Evolutionary conservation across 495 filamentous ascomycete genomes (phyloP).

Genomic region (Trypethelium eluteriae): DNA sequence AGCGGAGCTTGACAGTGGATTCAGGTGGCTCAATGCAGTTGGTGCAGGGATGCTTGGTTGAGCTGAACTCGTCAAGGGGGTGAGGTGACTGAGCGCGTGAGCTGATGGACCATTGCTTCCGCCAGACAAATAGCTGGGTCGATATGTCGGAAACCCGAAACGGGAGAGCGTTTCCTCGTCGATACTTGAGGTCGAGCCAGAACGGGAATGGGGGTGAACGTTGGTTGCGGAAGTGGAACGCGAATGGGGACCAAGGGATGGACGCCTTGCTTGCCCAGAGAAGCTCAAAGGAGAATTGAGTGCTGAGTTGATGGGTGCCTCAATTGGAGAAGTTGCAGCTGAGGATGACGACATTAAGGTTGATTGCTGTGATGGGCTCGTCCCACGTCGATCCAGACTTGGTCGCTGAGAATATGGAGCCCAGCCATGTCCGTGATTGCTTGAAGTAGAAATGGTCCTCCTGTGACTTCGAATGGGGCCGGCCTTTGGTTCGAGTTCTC

Average conservation of each 20-base stretch:
- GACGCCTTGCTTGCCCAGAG: constrained; percentile 55
- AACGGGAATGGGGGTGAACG: constrained; percentile 30
- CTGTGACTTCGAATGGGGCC: constrained; percentile 43
- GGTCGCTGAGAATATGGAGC: constrained; percentile 40
- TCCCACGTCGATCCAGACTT: constrained; percentile 48
- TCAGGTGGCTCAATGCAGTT: constrained; percentile 29
- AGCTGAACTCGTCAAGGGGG: constrained; percentile 52
- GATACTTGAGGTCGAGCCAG: constrained; percentile 55
- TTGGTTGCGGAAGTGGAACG: constrained; percentile 59
- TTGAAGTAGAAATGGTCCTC: constrained; percentile 50
- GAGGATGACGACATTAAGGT: constrained; percentile 48
- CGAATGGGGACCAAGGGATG: constrained; percentile 32
- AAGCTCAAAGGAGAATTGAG: constrained; percentile 52
- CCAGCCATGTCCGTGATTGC: constrained; percentile 43
- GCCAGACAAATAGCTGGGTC: constrained; percentile 40
- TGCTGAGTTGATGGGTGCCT: constrained; percentile 25
- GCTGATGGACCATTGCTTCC: constrained; percentile 4
- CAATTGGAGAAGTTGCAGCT: constrained; percentile 23
- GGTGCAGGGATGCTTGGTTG: constrained; percentile 21
- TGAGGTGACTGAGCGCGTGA: constrained; percentile 27
- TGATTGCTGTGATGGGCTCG: constrained; percentile 56
- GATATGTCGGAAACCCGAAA: constrained; percentile 74
- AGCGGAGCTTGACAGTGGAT: constrained; percentile 22
- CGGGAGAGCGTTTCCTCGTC: constrained; percentile 59
- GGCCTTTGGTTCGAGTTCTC: constrained; percentile 57